Conservation (phyloP, 2,329 filamentous ascomycete genomes). For the Grosmannia huntii region DNA sequence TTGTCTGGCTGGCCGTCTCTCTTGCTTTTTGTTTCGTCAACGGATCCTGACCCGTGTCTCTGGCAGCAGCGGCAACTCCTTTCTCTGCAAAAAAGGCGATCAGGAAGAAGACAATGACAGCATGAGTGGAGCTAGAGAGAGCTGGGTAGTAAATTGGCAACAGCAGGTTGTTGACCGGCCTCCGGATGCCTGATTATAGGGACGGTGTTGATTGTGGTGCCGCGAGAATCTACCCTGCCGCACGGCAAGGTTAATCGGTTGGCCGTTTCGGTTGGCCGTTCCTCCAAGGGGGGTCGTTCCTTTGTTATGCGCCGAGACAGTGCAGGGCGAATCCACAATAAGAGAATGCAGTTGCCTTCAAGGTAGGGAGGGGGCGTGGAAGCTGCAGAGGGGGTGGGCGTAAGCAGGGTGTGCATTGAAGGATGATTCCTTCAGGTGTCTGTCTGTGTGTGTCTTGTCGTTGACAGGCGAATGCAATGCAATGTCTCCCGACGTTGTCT, state of each 20-base stretch:
- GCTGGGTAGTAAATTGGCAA: background rate
- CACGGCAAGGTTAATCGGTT: constrained; percentile 4
- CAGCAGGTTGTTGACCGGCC: background rate
- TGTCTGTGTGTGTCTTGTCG: background rate
- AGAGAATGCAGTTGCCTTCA: background rate
- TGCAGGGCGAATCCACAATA: background rate
- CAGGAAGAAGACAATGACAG: background rate
- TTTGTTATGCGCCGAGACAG: background rate
- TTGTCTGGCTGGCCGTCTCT: background rate
- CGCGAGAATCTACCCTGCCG: background rate
- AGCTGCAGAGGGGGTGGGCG: background rate
- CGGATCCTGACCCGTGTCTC: background rate
- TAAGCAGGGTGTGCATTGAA: background rate
- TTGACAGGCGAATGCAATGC: background rate
- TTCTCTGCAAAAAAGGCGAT: background rate
- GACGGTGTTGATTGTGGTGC: background rate
- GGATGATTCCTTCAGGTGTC: background rate
- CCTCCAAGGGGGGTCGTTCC: background rate
- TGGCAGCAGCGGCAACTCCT: background rate
- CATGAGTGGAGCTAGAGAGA: background rate
- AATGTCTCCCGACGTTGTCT: background rate
- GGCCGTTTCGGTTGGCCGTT: background rate
- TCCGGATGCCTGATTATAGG: background rate
- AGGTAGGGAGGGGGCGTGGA: background rate
- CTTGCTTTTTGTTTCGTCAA: background rate